Percentiles rank a stretch among this genome's conserved stretches.
Conservation (phyloP, 2,329 filamentous ascomycete genomes). For the Trichoderma asperellum region DNA sequence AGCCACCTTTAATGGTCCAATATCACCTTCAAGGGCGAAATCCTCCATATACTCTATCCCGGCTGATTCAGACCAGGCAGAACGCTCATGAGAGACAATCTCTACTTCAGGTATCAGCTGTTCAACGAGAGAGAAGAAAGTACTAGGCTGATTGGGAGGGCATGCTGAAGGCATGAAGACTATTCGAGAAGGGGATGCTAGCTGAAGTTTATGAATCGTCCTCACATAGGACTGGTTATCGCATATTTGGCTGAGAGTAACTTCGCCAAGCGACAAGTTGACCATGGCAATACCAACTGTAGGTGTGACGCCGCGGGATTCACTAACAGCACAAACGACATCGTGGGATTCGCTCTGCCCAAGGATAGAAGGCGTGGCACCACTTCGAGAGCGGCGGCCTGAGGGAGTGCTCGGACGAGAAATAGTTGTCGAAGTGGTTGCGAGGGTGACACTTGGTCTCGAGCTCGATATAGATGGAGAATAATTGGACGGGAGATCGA, state of each 20-base stretch:
- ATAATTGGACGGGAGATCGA: constrained; percentile 19
- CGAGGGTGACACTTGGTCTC: constrained; percentile 32
- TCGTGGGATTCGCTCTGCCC: constrained; percentile 62
- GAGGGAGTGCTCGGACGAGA: constrained; percentile 47
- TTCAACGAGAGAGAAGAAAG: constrained; percentile 73
- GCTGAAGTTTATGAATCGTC: constrained; percentile 82
- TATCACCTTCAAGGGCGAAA: constrained; percentile 78
- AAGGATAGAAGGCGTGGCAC: constrained; percentile 44
- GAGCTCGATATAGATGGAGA: constrained; percentile 31
- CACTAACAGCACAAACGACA: constrained; percentile 85
- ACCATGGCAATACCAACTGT: constrained; percentile 85
- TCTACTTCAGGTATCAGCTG: constrained; percentile 50
- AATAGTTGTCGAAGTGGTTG: constrained; percentile 32
- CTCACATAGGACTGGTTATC: constrained; percentile 91
- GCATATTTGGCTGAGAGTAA: constrained; percentile 84
- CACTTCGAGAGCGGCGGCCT: constrained; percentile 50
- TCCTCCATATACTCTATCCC: constrained; percentile 78
- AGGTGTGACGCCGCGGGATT: constrained; percentile 84
- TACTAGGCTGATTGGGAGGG: constrained; percentile 68
- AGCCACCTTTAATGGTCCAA: constrained; percentile 79
- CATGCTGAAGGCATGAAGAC: constrained; percentile 75
- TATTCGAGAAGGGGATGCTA: constrained; percentile 79
- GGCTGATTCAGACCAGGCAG: constrained; percentile 79
- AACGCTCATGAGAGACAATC: constrained; percentile 65
- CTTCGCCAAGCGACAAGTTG: constrained; percentile 83